These are phyloP conservation scores for Solanum hybrid DNA, from an alignment of 305 asterid genomes.

Conservation along the genomic window DNA sequence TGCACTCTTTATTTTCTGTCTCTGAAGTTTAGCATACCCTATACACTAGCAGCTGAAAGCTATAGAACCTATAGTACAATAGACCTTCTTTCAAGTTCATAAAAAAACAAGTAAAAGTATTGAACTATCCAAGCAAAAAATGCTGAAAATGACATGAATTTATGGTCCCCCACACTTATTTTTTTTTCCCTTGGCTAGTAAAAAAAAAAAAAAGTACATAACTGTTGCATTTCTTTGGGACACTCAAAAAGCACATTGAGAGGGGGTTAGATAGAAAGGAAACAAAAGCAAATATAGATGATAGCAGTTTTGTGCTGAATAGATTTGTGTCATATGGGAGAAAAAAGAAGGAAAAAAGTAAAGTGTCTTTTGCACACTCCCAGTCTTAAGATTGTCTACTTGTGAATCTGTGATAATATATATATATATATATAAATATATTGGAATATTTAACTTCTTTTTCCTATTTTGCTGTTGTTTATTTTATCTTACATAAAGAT, in stretches of 20 bases:
- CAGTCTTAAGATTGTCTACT: slow-evolving; percentile 53
- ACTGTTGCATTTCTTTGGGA: slow-evolving; percentile 49
- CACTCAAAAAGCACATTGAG: slow-evolving; percentile 48
- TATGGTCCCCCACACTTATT: slow-evolving; percentile 31
- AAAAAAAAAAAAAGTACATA: slow-evolving; percentile 26
- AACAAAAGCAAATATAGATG: slow-evolving; percentile 6
- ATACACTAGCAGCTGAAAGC: slow-evolving; percentile 49
- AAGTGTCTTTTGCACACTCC: slow-evolving; percentile 49
- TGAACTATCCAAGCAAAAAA: slow-evolving; percentile 27
- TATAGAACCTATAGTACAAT: slow-evolving; percentile 36
- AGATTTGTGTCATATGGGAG: slow-evolving; percentile 28
- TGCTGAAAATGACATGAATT: slow-evolving; percentile 27
- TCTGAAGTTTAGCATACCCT: slow-evolving; percentile 31
- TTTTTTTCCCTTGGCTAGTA: slow-evolving; percentile 29
- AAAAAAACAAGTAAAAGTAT: slow-evolving; percentile 21
- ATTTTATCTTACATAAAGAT: slow-evolving; percentile 18
- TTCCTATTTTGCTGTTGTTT: slow-evolving; percentile 19
- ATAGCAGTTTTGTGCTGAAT: slow-evolving; percentile 27
- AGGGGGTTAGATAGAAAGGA: slow-evolving; percentile 8
- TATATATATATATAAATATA: neutral
- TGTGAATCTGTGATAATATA: slow-evolving; percentile 28
- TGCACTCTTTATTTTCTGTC: slow-evolving; percentile 8
- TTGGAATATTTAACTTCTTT: slow-evolving; percentile 36
- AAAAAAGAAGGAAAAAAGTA: slow-evolving; percentile 29
- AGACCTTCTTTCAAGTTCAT: slow-evolving; percentile 27